These are phyloP conservation scores for Boletellus deceptivus DNA, from an alignment of 1,284 basidiomycete genomes.

Conservation along the genomic window DNA sequence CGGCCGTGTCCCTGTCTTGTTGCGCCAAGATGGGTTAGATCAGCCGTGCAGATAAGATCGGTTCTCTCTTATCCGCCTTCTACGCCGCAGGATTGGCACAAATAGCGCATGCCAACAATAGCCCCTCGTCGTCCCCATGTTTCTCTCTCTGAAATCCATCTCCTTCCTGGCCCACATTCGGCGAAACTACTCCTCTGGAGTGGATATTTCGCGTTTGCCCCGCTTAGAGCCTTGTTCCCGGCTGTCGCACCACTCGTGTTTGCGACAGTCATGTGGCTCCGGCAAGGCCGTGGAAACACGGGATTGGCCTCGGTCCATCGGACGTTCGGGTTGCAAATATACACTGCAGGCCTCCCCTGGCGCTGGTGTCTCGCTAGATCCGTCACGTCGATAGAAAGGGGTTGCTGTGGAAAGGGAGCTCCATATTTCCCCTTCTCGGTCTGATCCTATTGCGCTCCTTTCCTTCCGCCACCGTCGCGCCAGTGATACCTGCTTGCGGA, in stretches of 20 bases:
- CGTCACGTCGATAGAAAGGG: conserved; percentile 19
- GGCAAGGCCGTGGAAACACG: conserved; percentile 10
- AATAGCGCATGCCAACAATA: conserved; percentile 20
- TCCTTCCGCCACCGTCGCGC: conserved; percentile 1
- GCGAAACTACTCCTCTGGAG: conserved; percentile 11
- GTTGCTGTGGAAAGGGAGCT: conserved; percentile 16
- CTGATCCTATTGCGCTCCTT: not conserved
- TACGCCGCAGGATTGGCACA: conserved; percentile 2
- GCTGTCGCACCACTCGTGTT: not conserved
- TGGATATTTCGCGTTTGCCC: not conserved
- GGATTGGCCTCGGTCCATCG: conserved; percentile 7
- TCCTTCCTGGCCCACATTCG: conserved; percentile 12
- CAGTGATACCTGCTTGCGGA: conserved; percentile 5
- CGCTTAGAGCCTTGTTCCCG: conserved; percentile 5
- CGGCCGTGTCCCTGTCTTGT: not conserved
- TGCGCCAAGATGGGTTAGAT: not conserved
- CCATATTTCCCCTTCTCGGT: conserved; percentile 17
- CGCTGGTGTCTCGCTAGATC: conserved; percentile 14
- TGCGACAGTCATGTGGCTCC: conserved; percentile 6
- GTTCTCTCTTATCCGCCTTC: not conserved
- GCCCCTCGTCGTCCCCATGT: conserved; percentile 10
- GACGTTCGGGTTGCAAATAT: not conserved
- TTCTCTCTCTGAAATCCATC: conserved; percentile 12
- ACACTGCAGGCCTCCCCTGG: conserved; percentile 1
- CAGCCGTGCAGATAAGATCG: conserved; percentile 6